Base-by-base conservation (phyloP, 2,329 filamentous ascomycete species). In the Ascosphaera acerosa region DNA sequence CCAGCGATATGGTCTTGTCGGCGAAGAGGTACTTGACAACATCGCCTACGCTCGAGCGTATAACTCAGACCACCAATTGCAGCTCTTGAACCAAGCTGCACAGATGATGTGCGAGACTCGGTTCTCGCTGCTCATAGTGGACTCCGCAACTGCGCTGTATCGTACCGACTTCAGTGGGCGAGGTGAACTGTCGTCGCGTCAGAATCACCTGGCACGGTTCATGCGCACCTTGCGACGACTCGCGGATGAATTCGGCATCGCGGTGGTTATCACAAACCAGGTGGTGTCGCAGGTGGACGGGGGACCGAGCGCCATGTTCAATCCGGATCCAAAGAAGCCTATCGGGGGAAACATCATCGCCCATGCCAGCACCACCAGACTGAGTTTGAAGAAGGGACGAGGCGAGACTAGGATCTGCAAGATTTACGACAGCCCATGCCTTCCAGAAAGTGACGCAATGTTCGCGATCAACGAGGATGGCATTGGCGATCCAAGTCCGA, bases 31-130 rank as follows among this genome's bases (percentile, higher is more conserved):
- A 0, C 64, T 97, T 6, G 89, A 97, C 57, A 97, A 97, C 42
- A 82, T 97, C 34, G 89, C 89, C 3, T 97, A 97, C 50, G 89
- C 89, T 31, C 74, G 87, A 36, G 87, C 87, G 6, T 97, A 97
- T 59, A 97, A 97, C 51, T 94, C 84, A 0, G 87, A 97, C 41
- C 87, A 97, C 52, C 87, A 97, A 51, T 66, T 97, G 31, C 80
- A 91, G 49, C 64, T 97, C 5, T 69, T 97, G 37, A 87, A 87
- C 44, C 84, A 94, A 51, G 89, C 87, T 3, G 76, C 87, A 2
- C 71, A 81, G 37, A 97, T 97, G 87, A 97, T 97, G 89, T 92
- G 82, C 35, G 89, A 97, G 57, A 97, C 87, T 0, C 71, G 87
- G 3, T 97, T 97, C 52, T 94, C 87, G 3, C 64, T 97, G 6